Conservation (phyloP, 768 basidiomycete species). For the Psilocybe subaeruginosa region DNA sequence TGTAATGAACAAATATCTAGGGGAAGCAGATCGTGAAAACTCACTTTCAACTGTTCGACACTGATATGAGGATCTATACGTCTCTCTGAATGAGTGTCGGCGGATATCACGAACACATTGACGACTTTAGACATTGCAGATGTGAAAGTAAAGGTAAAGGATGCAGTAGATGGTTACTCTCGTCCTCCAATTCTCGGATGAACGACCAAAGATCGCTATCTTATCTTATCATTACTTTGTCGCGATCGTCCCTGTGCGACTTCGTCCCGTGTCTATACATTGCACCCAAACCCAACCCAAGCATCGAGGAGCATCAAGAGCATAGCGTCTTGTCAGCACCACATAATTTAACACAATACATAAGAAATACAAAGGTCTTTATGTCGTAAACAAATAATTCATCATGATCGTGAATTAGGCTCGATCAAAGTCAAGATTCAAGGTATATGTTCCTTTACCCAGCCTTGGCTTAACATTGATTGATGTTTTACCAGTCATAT, state of each 20-base stretch:
- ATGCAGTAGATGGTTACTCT: background rate
- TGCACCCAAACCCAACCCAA: too few species aligned
- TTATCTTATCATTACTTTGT: constrained; percentile 5
- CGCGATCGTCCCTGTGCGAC: too few species aligned
- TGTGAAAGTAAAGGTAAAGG: background rate
- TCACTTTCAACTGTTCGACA: constrained; percentile 82
- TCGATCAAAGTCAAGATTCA: background rate
- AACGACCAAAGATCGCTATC: background rate
- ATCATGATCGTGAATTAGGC: background rate
- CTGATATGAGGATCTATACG: constrained; percentile 77
- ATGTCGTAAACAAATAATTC: background rate
- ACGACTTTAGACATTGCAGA: constrained; percentile 37
- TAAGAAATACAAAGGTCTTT: background rate
- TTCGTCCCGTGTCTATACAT: too few species aligned
- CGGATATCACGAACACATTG: constrained; percentile 80
- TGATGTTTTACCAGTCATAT: background rate
- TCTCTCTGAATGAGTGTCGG: constrained; percentile 90
- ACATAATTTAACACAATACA: background rate
- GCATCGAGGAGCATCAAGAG: too few species aligned
- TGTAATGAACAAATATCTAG: constrained; percentile 19
- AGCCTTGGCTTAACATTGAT: background rate
- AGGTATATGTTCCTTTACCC: too few species aligned
- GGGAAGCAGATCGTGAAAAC: constrained; percentile 2
- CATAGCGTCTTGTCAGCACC: too few species aligned
- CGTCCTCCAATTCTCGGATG: background rate